Base-by-base conservation (phyloP, 495 filamentous ascomycete species). In the Penicillium cinerascens region DNA sequence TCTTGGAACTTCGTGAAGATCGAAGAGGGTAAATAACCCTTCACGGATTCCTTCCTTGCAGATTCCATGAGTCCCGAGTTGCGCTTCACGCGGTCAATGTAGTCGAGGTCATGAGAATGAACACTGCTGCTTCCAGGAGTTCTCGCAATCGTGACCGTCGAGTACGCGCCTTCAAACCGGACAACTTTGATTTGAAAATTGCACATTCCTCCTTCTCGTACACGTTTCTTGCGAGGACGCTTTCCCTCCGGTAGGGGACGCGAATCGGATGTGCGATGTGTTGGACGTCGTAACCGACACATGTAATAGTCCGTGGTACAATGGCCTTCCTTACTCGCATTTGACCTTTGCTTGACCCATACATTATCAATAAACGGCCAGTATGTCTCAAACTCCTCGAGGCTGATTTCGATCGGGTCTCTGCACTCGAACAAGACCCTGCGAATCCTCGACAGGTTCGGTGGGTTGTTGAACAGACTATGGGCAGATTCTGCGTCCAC, bases 301-400 rank as follows among this genome's bases (percentile, higher is more conserved):
- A 75, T 75, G 35, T 78, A 80, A 52, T 78, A 80, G 45, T 80
- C 77, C 6, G 77, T 78, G 3, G 69, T 76, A 47, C 70, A 75
- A 45, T 73, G 72, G 11, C 76, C 76, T 47, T 74, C 75, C 53
- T 74, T 76, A 56, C 75, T 77, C 6, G 76, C 68, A 44, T 76
- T 74, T 13, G 75, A 73, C 49, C 76, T 73, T 46, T 80, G 76
- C 42, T 78, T 75, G 3, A 78, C 73, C 76, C 75, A 80, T 15
- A 79, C 74, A 58, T 80, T 80, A 46, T 79, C 76, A 23, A 80
- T 74, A 42, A 78, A 80, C 3, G 76, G 77, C 76, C 76, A 80
- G 54, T 80, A 79, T 13, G 69, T 75, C 46, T 80, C 76, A 42
- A 79, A 78, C 33, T 80, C 77, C 18, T 72, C 66, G 33, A 73